Evolutionary conservation across 495 filamentous ascomycete species (phyloP).

Genomic region (Aspergillus cavernicola): DNA sequence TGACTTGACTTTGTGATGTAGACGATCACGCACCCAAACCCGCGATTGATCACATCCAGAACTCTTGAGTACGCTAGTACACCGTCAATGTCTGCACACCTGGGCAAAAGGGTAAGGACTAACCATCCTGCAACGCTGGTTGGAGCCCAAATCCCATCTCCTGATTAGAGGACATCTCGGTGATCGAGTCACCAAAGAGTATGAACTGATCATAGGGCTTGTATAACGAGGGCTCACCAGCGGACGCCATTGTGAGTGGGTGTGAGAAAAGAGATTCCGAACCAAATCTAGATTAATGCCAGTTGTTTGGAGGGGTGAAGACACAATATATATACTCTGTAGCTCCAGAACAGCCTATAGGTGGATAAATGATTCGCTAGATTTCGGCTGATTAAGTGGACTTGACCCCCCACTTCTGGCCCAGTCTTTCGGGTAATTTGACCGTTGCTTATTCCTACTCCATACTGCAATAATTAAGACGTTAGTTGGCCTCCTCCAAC

Average conservation of each 20-base stretch:
- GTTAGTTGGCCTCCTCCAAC: too few species aligned
- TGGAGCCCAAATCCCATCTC: slow-evolving; percentile 65
- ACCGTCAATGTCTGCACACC: not conserved
- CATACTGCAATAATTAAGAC: too few species aligned
- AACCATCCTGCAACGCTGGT: slow-evolving; percentile 68
- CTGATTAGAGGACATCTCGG: slow-evolving; percentile 56
- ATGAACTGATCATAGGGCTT: slow-evolving; percentile 65
- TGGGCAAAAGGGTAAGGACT: slow-evolving; percentile 9
- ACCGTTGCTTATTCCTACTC: too few species aligned
- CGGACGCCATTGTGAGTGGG: not conserved
- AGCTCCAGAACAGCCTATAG: not conserved
- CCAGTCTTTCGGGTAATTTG: too few species aligned
- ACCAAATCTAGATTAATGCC: too few species aligned
- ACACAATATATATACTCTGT: not conserved
- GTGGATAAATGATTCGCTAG: not conserved
- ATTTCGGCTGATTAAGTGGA: not conserved
- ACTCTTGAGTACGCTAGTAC: slow-evolving; percentile 55
- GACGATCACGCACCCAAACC: slow-evolving; percentile 50
- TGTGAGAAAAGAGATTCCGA: not conserved
- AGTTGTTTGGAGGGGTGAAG: not conserved
- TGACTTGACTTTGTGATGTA: not conserved
- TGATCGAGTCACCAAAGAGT: slow-evolving; percentile 80
- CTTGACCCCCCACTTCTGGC: too few species aligned
- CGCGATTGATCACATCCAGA: slow-evolving; percentile 66
- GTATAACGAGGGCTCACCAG: slow-evolving; percentile 17